Evolutionary conservation across 257 asterid species (phyloP).

Genomic region (Petunia secreta): DNA sequence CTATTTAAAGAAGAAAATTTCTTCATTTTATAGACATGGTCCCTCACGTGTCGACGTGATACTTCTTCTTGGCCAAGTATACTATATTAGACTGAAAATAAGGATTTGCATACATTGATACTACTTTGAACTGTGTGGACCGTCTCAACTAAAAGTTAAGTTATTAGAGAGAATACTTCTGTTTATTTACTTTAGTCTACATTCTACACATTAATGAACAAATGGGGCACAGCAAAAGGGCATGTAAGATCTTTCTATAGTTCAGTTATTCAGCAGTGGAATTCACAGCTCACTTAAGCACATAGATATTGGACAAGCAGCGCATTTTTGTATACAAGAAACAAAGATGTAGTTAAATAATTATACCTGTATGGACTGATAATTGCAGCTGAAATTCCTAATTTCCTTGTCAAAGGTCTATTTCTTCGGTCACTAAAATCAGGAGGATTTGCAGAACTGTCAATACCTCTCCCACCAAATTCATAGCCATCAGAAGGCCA

Average conservation of each 20-base stretch:
- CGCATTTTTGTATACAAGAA: not conserved
- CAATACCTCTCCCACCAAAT: conserved; percentile 63
- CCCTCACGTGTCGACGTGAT: not conserved
- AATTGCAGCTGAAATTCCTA: conserved; percentile 81
- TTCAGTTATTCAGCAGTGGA: not conserved
- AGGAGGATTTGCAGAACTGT: conserved; percentile 63
- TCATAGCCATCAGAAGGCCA: conserved; percentile 84
- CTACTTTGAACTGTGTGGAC: not conserved
- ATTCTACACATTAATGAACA: too few relatives aligned
- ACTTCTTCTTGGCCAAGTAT: not conserved
- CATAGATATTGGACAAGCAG: not conserved
- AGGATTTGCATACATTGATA: not conserved
- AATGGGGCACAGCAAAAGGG: too few relatives aligned
- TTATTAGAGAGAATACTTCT: not conserved
- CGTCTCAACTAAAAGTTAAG: not conserved
- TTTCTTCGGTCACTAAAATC: conserved; percentile 79
- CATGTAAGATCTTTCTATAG: not conserved
- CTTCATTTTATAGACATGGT: not conserved
- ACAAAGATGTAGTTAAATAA: not conserved
- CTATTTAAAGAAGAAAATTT: not conserved
- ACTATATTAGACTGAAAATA: not conserved
- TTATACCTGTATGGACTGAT: conserved; percentile 86
- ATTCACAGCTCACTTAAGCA: not conserved
- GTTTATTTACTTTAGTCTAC: not conserved
- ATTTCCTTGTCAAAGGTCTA: conserved; percentile 81